These are phyloP conservation scores for Fragaria nilgerrensis DNA, from an alignment of 306 rosid genomes.

Conservation along the genomic window DNA sequence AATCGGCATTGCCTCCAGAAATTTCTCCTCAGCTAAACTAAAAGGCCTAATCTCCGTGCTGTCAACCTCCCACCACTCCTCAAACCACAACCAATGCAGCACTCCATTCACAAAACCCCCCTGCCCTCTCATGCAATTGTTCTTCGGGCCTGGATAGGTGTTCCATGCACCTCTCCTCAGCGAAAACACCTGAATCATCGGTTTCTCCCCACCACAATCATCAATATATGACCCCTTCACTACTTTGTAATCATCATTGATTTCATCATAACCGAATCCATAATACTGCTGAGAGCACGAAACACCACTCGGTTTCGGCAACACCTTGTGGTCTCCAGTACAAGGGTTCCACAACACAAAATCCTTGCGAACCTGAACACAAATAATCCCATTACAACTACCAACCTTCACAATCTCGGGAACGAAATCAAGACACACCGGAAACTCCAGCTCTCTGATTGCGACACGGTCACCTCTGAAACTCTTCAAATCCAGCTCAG, in stretches of 20 bases:
- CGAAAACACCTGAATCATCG: neutral
- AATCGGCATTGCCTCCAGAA: neutral
- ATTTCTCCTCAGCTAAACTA: conserved; percentile 1
- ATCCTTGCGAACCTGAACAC: neutral
- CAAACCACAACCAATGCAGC: conserved; percentile 1
- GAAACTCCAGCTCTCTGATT: neutral
- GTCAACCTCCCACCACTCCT: neutral
- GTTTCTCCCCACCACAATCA: neutral
- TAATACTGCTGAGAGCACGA: neutral
- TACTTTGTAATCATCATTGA: conserved; percentile 6
- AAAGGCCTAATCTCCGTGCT: neutral
- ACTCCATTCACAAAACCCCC: neutral
- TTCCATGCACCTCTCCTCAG: neutral
- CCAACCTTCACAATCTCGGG: neutral
- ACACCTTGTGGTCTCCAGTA: neutral
- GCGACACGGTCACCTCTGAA: neutral
- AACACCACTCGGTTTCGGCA: neutral
- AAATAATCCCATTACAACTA: neutral
- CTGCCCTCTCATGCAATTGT: neutral
- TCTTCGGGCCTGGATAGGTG: neutral
- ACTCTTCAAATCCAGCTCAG: neutral
- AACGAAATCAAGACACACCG: neutral
- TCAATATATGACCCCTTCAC: neutral
- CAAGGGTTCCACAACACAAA: conserved; percentile 14
- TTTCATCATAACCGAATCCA: conserved; percentile 16